Evolutionary conservation across 495 filamentous ascomycete species (phyloP).

Genomic region (Astrothelium subdiscretum): DNA sequence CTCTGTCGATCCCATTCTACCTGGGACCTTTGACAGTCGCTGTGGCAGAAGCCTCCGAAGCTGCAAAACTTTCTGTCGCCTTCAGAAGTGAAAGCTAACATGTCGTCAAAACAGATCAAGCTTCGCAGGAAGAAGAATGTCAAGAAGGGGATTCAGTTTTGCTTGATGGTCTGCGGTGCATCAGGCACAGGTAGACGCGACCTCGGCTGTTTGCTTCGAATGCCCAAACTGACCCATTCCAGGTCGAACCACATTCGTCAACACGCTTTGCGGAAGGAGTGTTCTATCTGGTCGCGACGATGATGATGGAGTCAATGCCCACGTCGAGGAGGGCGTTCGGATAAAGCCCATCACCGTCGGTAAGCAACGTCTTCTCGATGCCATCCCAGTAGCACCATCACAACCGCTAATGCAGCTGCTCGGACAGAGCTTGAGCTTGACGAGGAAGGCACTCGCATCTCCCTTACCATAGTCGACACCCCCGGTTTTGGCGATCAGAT

Average conservation of each 20-base stretch:
- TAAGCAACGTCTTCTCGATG: slow-evolving; percentile 25
- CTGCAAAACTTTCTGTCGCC: not conserved
- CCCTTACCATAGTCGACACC: slow-evolving; percentile 95
- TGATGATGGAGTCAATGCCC: slow-evolving; percentile 77
- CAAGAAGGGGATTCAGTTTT: slow-evolving; percentile 99
- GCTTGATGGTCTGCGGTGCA: slow-evolving; percentile 98
- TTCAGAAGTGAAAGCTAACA: not conserved
- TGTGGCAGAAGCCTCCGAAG: not conserved
- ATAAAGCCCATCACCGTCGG: slow-evolving; percentile 98
- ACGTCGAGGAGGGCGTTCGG: slow-evolving; percentile 90
- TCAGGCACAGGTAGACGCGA: slow-evolving; percentile 79
- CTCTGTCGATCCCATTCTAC: not conserved
- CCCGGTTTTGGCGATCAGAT: slow-evolving; percentile 98
- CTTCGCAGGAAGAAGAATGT: slow-evolving; percentile 99
- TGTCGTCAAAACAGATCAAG: slow-evolving; percentile 42
- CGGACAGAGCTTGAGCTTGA: slow-evolving; percentile 80
- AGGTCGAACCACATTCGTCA: slow-evolving; percentile 98
- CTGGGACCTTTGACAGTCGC: slow-evolving; percentile 3
- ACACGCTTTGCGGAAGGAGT: slow-evolving; percentile 92
- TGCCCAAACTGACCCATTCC: slow-evolving; percentile 7
- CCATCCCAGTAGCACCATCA: not conserved
- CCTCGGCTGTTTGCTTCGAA: slow-evolving; percentile 3
- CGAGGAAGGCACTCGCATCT: slow-evolving; percentile 96
- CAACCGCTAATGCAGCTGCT: slow-evolving; percentile 10
- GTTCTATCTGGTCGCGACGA: slow-evolving; percentile 80